Evolutionary conservation across 441 rosid species (phyloP).

Genomic region (Erodium trifolium): DNA sequence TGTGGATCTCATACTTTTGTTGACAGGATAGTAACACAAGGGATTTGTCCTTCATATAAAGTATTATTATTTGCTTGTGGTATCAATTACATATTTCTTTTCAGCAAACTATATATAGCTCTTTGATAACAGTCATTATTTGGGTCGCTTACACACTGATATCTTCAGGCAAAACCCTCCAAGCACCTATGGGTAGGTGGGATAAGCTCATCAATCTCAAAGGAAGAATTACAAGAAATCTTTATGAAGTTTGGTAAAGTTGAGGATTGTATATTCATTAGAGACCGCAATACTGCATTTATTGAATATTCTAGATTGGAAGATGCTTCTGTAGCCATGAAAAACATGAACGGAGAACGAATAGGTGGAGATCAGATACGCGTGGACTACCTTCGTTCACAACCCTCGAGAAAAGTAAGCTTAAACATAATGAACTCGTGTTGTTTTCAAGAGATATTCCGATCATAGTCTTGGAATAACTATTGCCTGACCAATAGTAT

Average conservation of each 20-base stretch:
- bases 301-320: slow-evolving; percentile 55
- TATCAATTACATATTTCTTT: background rate
- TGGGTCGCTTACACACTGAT: slow-evolving; percentile 4
- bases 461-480: background rate
- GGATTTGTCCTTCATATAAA: background rate
- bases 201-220: slow-evolving; percentile 50
- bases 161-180: slow-evolving; percentile 69
- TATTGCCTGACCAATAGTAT: no score
- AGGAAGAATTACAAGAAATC: slow-evolving; percentile 62
- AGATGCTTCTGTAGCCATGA: slow-evolving; percentile 72
- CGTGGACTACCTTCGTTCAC: slow-evolving; percentile 82
- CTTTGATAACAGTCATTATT: background rate
- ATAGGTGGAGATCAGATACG: slow-evolving; percentile 75
- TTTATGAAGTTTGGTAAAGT: slow-evolving; percentile 69
- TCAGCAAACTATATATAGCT: background rate
- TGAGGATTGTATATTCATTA: slow-evolving; percentile 64
- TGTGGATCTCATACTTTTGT: background rate
- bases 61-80: background rate
- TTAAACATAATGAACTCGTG: background rate
- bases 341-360: slow-evolving; percentile 64
- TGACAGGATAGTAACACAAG: background rate
- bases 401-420: slow-evolving; percentile 66
- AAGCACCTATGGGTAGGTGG: slow-evolving; percentile 93
- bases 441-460: background rate
- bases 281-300: slow-evolving; percentile 69